phyloP scores from a whole-genome alignment of 805 yeast species.

The Komagataella mondaviorum region DNA sequence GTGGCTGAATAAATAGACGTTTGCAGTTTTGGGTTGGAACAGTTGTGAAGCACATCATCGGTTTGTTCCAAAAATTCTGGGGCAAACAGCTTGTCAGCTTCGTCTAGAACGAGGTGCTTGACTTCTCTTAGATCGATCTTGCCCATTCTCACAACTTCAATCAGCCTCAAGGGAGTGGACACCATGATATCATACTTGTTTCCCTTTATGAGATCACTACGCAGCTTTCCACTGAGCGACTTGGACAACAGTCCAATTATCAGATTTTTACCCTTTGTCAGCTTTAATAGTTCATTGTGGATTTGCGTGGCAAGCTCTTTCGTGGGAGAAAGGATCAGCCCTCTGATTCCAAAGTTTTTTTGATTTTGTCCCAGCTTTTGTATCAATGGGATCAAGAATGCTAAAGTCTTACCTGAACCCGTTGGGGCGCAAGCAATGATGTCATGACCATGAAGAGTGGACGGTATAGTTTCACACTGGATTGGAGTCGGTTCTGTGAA shows the following conservation, averaged over 20 bases:
- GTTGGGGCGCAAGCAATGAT: constrained; percentile 94
- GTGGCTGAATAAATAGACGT: constrained; percentile 92
- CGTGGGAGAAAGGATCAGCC: constrained; percentile 83
- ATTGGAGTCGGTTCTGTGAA: constrained; percentile 86
- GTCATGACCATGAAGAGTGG: constrained; percentile 56
- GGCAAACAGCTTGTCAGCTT: constrained; percentile 90
- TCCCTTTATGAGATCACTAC: constrained; percentile 41
- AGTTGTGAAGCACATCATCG: constrained; percentile 61
- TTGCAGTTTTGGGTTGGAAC: constrained; percentile 36
- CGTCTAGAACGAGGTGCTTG: constrained; percentile 78
- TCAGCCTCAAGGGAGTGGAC: constrained; percentile 79
- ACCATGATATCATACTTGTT: constrained; percentile 69
- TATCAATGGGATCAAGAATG: constrained; percentile 74
- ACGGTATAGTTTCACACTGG: constrained; percentile 84
- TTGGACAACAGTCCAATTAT: constrained; percentile 57
- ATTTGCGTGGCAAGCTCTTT: constrained; percentile 89
- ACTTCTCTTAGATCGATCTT: constrained; percentile 49
- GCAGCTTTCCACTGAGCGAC: constrained; percentile 54
- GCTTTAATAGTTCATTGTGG: constrained; percentile 46
- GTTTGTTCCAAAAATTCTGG: constrained; percentile 81
- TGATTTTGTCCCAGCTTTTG: constrained; percentile 25
- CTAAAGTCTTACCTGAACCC: constrained; percentile 94
- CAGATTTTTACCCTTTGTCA: constrained; percentile 43
- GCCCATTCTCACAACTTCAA: constrained; percentile 58
- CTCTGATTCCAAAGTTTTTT: constrained; percentile 43